Percentiles rank a stretch among this genome's conserved stretches.
These are phyloP conservation scores for Solanum neorickii DNA, from an alignment of 257 asterid genomes.

Conservation along the genomic window DNA sequence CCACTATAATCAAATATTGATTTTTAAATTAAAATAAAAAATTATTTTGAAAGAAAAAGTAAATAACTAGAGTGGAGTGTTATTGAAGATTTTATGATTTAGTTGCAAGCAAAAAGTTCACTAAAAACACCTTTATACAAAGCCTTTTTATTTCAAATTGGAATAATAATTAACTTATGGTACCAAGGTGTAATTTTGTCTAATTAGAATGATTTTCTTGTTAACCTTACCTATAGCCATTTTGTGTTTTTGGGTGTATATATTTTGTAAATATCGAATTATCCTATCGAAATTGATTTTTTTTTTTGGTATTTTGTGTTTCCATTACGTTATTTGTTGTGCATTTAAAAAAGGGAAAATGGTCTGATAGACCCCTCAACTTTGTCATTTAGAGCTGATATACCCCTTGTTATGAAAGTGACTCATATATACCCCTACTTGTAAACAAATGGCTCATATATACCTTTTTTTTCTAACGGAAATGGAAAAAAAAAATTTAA, in stretches of 20 bases:
- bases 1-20: no score
- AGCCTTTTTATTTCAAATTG: background rate
- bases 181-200: background rate
- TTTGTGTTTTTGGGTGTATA: background rate
- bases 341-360: background rate
- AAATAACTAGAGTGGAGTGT: background rate
- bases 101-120: background rate
- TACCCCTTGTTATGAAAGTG: no score
- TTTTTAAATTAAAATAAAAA: background rate
- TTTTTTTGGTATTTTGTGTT: background rate
- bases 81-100: background rate
- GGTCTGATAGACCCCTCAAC: no score
- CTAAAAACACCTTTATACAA: background rate
- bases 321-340: background rate
- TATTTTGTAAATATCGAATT: background rate
- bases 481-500: no score
- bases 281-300: background rate
- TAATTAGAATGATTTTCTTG: background rate
- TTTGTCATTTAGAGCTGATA: no score
- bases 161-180: background rate
- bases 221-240: background rate
- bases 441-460: no score
- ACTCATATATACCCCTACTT: no score
- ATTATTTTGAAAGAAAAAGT: background rate
- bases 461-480: no score